Conservation (phyloP, 768 basidiomycete species). For the Gautieria morchelliformis region DNA sequence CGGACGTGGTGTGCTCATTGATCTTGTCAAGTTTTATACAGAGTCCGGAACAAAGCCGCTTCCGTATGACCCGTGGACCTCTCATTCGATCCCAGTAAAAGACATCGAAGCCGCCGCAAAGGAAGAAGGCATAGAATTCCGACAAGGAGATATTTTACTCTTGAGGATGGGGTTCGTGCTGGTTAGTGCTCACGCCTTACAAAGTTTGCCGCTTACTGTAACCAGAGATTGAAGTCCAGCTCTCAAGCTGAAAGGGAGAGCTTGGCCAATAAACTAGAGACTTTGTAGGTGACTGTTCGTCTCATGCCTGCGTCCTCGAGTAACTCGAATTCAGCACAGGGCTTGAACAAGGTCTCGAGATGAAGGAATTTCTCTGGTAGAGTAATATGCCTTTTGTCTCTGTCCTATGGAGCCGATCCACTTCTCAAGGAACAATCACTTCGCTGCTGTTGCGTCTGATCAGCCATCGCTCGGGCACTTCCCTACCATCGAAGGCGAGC, state of each 20-base stretch:
- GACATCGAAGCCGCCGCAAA: slow-evolving; percentile 52
- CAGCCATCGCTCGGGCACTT: slow-evolving; percentile 54
- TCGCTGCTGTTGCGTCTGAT: slow-evolving; percentile 60
- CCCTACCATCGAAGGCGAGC: not conserved
- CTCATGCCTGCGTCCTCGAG: not conserved
- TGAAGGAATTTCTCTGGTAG: slow-evolving; percentile 67
- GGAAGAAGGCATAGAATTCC: slow-evolving; percentile 47
- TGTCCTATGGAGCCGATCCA: not conserved
- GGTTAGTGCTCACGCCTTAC: not conserved
- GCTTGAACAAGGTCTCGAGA: slow-evolving; percentile 57
- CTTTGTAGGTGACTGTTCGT: not conserved
- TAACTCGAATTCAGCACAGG: slow-evolving; percentile 37
- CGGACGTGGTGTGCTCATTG: slow-evolving; percentile 58
- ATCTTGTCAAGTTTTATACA: slow-evolving; percentile 47
- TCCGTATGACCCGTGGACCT: slow-evolving; percentile 58
- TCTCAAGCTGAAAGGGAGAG: not conserved
- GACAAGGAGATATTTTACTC: slow-evolving; percentile 51
- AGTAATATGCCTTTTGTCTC: slow-evolving; percentile 9
- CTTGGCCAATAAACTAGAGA: not conserved
- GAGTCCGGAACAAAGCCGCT: slow-evolving; percentile 25
- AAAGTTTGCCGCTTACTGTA: not conserved
- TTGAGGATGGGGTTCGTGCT: slow-evolving; percentile 54
- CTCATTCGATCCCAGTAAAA: slow-evolving; percentile 38
- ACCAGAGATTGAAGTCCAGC: not conserved
- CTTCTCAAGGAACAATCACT: slow-evolving; percentile 55